Percentiles rank a stretch among this genome's conserved stretches.
Evolutionary conservation across 352 stramenopile genomes (phyloP).

Genomic region (Phytophthora capsici): DNA sequence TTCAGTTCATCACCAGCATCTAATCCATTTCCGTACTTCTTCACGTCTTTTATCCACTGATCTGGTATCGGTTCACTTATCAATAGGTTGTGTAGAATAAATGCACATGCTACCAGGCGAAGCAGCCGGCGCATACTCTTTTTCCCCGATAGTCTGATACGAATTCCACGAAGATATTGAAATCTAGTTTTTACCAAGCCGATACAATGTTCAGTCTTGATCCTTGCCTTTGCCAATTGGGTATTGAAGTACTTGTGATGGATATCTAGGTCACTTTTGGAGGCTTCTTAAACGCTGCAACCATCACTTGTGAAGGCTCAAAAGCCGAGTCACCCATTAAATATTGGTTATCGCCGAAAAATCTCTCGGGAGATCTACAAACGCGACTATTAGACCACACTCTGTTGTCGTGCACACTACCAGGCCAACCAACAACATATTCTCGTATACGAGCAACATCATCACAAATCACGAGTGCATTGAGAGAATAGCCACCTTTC

Average conservation of each 20-base stretch:
- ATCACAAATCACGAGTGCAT: conserved; percentile 29
- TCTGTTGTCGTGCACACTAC: conserved; percentile 31
- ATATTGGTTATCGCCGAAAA: conserved; percentile 38
- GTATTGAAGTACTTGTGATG: conserved; percentile 29
- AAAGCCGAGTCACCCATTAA: conserved; percentile 30
- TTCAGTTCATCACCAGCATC: no score
- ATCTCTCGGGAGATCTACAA: no score
- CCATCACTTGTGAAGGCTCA: conserved; percentile 23
- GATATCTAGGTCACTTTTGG: conserved; percentile 9
- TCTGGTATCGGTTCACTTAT: no score
- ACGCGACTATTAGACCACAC: no score
- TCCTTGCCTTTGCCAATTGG: conserved; percentile 20
- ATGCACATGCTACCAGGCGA: no score
- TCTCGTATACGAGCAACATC: conserved; percentile 25
- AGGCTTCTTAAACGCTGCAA: conserved; percentile 29
- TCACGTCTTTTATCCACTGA: no score
- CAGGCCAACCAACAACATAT: conserved; percentile 29
- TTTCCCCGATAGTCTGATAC: no score
- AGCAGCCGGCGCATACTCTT: no score
- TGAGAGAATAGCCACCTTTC: conserved; percentile 25
- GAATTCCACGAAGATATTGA: no score
- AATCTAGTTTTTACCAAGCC: no score
- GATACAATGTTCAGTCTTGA: conserved; percentile 38
- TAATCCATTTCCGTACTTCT: no score
- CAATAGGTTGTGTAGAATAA: no score